phyloP scores from a whole-genome alignment of 108 stramenopile species.

The Nannochloropsis oceanica region DNA sequence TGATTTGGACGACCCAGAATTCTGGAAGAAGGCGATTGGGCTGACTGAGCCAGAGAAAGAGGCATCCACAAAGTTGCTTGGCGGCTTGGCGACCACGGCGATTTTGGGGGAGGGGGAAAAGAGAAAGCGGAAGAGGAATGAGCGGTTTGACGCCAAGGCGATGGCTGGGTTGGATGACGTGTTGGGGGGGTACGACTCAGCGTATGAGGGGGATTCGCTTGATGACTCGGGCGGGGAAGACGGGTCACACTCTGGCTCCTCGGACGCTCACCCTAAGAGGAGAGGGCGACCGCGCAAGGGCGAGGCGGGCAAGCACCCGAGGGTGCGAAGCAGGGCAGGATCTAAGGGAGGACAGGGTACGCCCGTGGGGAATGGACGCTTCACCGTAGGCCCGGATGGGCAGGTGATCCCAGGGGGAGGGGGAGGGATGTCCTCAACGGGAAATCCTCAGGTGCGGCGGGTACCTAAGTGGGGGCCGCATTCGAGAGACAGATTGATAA shows the following conservation, averaged over 20 bases:
- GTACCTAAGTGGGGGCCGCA: slow-evolving; percentile 28
- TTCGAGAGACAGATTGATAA: slow-evolving; percentile 31
- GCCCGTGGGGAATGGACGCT: neutral
- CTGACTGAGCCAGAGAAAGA: slow-evolving; percentile 26
- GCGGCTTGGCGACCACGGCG: neutral
- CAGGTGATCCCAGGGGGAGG: neutral
- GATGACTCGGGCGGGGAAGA: neutral
- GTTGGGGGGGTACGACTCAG: neutral
- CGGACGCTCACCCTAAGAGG: neutral
- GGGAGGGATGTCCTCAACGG: neutral
- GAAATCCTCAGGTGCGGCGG: neutral
- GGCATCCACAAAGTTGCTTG: neutral
- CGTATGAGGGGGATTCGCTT: neutral
- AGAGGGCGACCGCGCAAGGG: neutral
- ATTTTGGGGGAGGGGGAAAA: neutral
- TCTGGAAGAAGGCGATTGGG: slow-evolving; percentile 47
- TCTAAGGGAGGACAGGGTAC: neutral
- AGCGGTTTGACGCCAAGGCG: neutral
- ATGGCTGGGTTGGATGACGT: neutral
- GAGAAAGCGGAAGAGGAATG: neutral
- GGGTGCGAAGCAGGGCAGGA: neutral
- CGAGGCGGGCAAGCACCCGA: neutral
- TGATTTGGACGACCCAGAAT: slow-evolving; percentile 48
- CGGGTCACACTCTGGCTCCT: neutral
- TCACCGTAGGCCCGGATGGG: neutral